phyloP scores from a whole-genome alignment of 768 basidiomycete species.

The Boletus pseudopeckii region DNA sequence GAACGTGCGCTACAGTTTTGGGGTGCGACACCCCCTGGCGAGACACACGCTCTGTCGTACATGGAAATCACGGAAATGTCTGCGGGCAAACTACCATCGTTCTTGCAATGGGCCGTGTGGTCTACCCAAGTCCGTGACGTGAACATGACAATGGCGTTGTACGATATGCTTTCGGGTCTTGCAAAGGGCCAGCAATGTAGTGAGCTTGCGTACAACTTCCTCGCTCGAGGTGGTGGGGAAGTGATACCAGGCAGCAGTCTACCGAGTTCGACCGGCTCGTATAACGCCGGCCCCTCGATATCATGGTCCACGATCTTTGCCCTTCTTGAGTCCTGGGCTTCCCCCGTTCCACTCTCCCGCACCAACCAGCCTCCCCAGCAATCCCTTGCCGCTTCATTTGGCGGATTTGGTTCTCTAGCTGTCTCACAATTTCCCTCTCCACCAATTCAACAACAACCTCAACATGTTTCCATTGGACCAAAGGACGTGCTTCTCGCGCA shows the following conservation, averaged over 20 bases:
- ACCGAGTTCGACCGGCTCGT: slow-evolving; percentile 35
- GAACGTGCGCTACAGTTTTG: slow-evolving; percentile 86
- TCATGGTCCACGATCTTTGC: slow-evolving; percentile 80
- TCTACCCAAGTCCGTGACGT: slow-evolving; percentile 72
- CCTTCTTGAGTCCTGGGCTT: slow-evolving; percentile 71
- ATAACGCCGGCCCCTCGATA: slow-evolving; percentile 50
- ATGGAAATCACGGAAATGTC: slow-evolving; percentile 60
- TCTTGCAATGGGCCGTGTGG: slow-evolving; percentile 90
- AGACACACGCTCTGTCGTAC: slow-evolving; percentile 44
- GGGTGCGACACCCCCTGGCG: slow-evolving; percentile 56
- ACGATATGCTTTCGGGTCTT: slow-evolving; percentile 85
- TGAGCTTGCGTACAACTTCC: slow-evolving; percentile 85
- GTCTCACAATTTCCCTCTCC: slow-evolving; percentile 29
- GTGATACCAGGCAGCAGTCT: slow-evolving; percentile 59
- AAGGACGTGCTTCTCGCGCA: slow-evolving; percentile 78
- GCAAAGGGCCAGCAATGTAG: slow-evolving; percentile 83
- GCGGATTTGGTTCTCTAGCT: slow-evolving; percentile 29
- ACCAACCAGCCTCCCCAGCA: slow-evolving; percentile 43
- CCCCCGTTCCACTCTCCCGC: slow-evolving; percentile 47
- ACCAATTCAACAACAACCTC: slow-evolving; percentile 38
- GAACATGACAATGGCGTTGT: slow-evolving; percentile 73
- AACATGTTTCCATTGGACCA: slow-evolving; percentile 48
- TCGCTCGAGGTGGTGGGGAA: slow-evolving; percentile 73
- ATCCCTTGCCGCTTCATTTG: slow-evolving; percentile 31
- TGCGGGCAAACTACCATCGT: slow-evolving; percentile 62